Percentiles rank a stretch among this genome's conserved stretches.
Evolutionary conservation across 805 yeast species (phyloP).

Genomic region (Scheffersomyces ergatensis): DNA sequence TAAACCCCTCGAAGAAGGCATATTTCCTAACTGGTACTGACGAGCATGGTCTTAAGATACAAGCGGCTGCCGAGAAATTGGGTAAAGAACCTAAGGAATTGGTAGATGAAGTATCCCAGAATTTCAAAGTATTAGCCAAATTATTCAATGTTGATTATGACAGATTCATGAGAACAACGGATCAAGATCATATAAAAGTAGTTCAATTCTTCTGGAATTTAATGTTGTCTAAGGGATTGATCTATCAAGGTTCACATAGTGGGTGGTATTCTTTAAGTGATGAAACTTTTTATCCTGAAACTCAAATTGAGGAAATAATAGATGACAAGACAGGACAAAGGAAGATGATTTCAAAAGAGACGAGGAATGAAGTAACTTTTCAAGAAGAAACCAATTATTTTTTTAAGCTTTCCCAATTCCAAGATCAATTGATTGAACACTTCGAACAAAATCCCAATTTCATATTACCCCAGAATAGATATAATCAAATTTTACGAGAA

Average conservation of each 20-base stretch:
- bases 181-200: conserved; percentile 65
- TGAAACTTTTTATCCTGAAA: conserved; percentile 88
- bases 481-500: conserved; percentile 54
- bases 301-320: conserved; percentile 52
- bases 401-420: conserved; percentile 68
- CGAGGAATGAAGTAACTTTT: conserved; percentile 71
- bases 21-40: conserved; percentile 89
- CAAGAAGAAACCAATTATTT: conserved; percentile 85
- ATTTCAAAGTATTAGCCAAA: conserved; percentile 65
- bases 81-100: conserved; percentile 56
- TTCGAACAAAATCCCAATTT: conserved; percentile 52
- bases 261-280: conserved; percentile 97
- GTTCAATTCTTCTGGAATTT: conserved; percentile 70
- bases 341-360: conserved; percentile 55
- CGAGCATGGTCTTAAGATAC: conserved; percentile 94
- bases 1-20: conserved; percentile 31
- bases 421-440: conserved; percentile 47
- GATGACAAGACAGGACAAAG: conserved; percentile 24
- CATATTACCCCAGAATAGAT: conserved; percentile 63
- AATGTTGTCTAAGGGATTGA: conserved; percentile 57
- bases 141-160: conserved; percentile 57
- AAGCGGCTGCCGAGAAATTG: conserved; percentile 67
- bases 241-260: conserved; percentile 77
- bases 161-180: conserved; percentile 89
- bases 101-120: conserved; percentile 66